Evolutionary conservation across 2,329 filamentous ascomycete genomes (phyloP).

Genomic region (Hypoxylon sp.): DNA sequence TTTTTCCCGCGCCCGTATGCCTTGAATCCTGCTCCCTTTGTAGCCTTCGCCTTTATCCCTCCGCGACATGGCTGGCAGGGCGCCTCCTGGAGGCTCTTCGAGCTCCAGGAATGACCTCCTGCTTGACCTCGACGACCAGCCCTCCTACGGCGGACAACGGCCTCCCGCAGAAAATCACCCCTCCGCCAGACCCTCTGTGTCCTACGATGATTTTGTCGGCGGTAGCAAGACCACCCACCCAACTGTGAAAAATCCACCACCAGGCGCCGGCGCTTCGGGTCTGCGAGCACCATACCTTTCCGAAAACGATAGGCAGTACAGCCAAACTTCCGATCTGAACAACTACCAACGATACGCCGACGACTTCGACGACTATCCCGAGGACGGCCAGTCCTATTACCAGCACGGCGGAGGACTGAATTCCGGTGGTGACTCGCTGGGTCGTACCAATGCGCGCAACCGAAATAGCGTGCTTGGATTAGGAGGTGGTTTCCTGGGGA

Average conservation of each 20-base stretch:
- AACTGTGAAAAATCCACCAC: conserved; percentile 51
- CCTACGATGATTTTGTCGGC: conserved; percentile 95
- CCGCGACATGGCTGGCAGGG: conserved; percentile 68
- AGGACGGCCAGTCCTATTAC: conserved; percentile 83
- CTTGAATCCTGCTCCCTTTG: conserved; percentile 40
- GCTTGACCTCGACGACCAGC: conserved; percentile 76
- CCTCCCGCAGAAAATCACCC: conserved; percentile 82
- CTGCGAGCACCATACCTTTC: conserved; percentile 54
- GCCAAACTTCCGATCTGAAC: conserved; percentile 81
- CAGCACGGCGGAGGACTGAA: conserved; percentile 70
- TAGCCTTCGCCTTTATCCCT: conserved; percentile 46
- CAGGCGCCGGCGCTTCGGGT: conserved; percentile 41
- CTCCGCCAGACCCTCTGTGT: conserved; percentile 80
- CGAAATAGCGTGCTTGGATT: conserved; percentile 89
- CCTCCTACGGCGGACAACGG: conserved; percentile 77
- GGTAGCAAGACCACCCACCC: conserved; percentile 61
- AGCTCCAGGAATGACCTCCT: conserved; percentile 65
- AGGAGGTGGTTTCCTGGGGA: conserved; percentile 86
- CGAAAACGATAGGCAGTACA: conserved; percentile 58
- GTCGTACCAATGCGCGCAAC: conserved; percentile 68
- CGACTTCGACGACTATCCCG: conserved; percentile 81
- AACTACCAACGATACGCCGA: conserved; percentile 93
- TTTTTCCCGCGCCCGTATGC: conserved; percentile 44
- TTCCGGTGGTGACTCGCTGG: conserved; percentile 53
- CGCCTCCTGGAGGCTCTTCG: conserved; percentile 59